phyloP scores from a whole-genome alignment of 2,329 filamentous ascomycete genomes.

The Dothideomycetidae sp. region DNA sequence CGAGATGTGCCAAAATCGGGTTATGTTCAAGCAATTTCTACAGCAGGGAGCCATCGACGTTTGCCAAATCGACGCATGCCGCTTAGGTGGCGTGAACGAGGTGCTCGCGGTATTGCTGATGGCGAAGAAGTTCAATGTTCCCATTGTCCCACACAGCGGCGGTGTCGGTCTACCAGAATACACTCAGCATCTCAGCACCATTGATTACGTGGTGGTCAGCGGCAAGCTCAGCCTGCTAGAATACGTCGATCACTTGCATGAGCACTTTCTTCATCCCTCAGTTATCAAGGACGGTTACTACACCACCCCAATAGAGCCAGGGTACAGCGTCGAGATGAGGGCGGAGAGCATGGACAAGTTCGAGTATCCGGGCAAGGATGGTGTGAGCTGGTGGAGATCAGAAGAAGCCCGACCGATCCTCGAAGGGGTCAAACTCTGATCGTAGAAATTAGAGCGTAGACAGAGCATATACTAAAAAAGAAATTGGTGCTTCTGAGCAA shows the following conservation, averaged over 20 bases:
- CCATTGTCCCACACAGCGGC: slow-evolving; percentile 78
- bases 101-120: slow-evolving; percentile 80
- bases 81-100: slow-evolving; percentile 81
- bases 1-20: slow-evolving; percentile 91
- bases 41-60: slow-evolving; percentile 69
- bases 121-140: slow-evolving; percentile 63
- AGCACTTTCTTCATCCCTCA: slow-evolving; percentile 76
- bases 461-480: too few relatives aligned
- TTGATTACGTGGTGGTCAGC: slow-evolving; percentile 79
- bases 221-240: slow-evolving; percentile 72
- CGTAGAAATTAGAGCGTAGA: too few relatives aligned
- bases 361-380: slow-evolving; percentile 60
- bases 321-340: slow-evolving; percentile 93
- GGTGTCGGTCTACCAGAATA: slow-evolving; percentile 87
- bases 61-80: slow-evolving; percentile 81
- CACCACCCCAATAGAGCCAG: slow-evolving; percentile 66
- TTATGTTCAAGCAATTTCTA: slow-evolving; percentile 86
- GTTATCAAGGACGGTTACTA: slow-evolving; percentile 77
- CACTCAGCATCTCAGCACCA: slow-evolving; percentile 81
- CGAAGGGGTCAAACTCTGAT: slow-evolving; percentile 36
- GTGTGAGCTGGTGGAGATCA: slow-evolving; percentile 73
- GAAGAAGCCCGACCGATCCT: slow-evolving; percentile 66
- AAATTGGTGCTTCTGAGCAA: too few relatives aligned
- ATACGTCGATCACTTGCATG: slow-evolving; percentile 86
- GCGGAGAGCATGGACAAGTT: slow-evolving; percentile 69